Base-by-base conservation (phyloP, 441 rosid genomes). In the Lepidium campestre region DNA sequence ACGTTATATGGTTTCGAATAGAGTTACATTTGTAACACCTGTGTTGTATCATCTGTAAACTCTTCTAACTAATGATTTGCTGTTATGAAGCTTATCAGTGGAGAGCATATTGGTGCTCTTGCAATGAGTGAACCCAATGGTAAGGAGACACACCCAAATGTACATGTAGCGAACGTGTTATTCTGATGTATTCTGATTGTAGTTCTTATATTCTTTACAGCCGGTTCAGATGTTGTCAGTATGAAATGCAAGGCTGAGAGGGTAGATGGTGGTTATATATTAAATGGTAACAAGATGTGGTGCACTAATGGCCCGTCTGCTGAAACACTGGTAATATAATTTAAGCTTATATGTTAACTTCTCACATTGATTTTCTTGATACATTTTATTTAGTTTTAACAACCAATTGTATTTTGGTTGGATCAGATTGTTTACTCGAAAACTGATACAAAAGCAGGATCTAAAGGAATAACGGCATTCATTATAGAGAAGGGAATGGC, bases 61-160 rank as follows among this genome's bases (percentile, higher is more conserved):
- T 18, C 1, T 46, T 18, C 8, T 71, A 53, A 82, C 41, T 44
- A 23, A 23, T 68, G 57, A 10, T 73, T 48, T 72, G 8, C 65
- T 81, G 34, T 68, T 74, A 70, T 79, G 79, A 81, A 93, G 99
- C 99, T 91, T 62, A 89, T 93, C 80, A 89, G 96, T 27, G 99
- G 99, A 71, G 99, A 93, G 82, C 93, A 89, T 71, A 78, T 89
- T 18, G 99, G 99, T 74, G 97, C 97, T 69, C 96, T 93, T 74
- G 96, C 99, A 10, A 93, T 91, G 97, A 93, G 97, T 72, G 99
- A 93, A 74, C 99, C 99, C 57, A 93, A 91, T 73, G 88, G 97
- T 93, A 87, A 75, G 29, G 17, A 23, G 4, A 58, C 14, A 20
- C 17, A 41, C 3, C 14, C 17, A 56, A 17, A 10, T 14, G 45